Percentiles rank a stretch among this genome's conserved stretches.
phyloP scores from a whole-genome alignment of 192 early-diverging fungal genomes.

The Pilaira anomala region DNA sequence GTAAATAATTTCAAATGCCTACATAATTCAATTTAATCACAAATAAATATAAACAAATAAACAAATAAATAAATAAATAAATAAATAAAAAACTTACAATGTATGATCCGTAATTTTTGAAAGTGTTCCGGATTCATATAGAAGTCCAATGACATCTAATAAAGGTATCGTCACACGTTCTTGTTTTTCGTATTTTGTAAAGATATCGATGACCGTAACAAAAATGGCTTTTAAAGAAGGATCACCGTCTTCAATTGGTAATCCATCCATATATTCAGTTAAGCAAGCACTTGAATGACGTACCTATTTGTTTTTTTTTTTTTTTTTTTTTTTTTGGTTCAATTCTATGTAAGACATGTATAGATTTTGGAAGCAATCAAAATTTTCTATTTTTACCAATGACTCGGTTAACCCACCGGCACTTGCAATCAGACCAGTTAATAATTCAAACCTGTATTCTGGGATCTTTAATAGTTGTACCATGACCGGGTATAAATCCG shows the following conservation, averaged over 20 bases:
- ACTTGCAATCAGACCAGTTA: slow-evolving; percentile 70
- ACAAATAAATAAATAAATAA: slow-evolving; percentile 1
- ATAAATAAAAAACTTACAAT: slow-evolving; percentile 27
- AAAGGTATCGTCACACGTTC: slow-evolving; percentile 70
- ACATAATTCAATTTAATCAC: not conserved
- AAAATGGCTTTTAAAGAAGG: slow-evolving; percentile 42
- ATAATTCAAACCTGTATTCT: slow-evolving; percentile 54
- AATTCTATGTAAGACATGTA: not conserved
- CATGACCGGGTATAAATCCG: slow-evolving; percentile 62
- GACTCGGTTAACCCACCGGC: slow-evolving; percentile 80
- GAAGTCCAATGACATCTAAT: slow-evolving; percentile 64
- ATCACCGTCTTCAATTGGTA: slow-evolving; percentile 38
- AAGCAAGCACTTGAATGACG: slow-evolving; percentile 64
- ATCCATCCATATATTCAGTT: slow-evolving; percentile 50
- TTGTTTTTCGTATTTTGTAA: slow-evolving; percentile 40
- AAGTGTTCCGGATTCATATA: slow-evolving; percentile 54
- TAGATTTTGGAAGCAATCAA: too few species aligned
- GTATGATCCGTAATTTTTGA: slow-evolving; percentile 31
- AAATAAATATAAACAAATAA: slow-evolving; percentile 1
- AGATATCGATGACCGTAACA: slow-evolving; percentile 41
- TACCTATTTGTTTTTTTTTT: slow-evolving; percentile 39
- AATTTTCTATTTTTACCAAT: slow-evolving; percentile 47
- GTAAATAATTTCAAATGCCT: slow-evolving; percentile 42
- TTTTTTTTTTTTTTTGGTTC: too few species aligned
- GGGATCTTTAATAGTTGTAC: slow-evolving; percentile 50